Conservation (phyloP, 1,139 yeast species). For the Suhomyces kunorum region DNA sequence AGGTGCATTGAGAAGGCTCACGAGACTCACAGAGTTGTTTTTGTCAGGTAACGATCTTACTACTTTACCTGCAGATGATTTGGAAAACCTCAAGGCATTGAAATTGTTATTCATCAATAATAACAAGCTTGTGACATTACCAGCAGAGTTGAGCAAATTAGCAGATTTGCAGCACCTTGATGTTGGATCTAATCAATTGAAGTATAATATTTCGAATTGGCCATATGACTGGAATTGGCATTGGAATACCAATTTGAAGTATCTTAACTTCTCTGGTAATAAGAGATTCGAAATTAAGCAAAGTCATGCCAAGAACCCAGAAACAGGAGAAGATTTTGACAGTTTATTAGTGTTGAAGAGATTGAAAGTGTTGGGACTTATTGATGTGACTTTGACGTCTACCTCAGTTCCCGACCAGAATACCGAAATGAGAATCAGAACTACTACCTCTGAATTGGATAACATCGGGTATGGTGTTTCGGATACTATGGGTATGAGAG, state of each 20-base stretch:
- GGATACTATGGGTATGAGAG: conserved; percentile 75
- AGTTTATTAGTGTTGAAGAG: conserved; percentile 75
- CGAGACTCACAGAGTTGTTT: conserved; percentile 64
- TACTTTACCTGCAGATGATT: conserved; percentile 82
- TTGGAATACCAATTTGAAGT: conserved; percentile 72
- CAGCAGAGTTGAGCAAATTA: conserved; percentile 82
- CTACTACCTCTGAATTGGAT: conserved; percentile 83
- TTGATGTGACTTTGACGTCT: conserved; percentile 93
- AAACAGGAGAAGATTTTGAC: conserved; percentile 59
- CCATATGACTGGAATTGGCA: conserved; percentile 99
- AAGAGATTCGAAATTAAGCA: conserved; percentile 85
- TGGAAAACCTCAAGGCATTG: conserved; percentile 61
- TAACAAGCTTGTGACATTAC: conserved; percentile 82
- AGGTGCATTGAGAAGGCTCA: conserved; percentile 64
- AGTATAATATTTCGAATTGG: conserved; percentile 90
- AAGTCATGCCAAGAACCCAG: conserved; percentile 50
- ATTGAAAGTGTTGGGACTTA: conserved; percentile 75
- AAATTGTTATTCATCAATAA: conserved; percentile 71
- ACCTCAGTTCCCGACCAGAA: conserved; percentile 85
- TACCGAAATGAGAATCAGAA: conserved; percentile 80
- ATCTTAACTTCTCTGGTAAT: conserved; percentile 89
- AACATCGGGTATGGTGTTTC: conserved; percentile 88
- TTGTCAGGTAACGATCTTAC: conserved; percentile 82
- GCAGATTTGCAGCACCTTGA: conserved; percentile 69
- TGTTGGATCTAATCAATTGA: conserved; percentile 87